Evolutionary conservation across 2,329 filamentous ascomycete species (phyloP).

Genomic region (Colletotrichum phormii): DNA sequence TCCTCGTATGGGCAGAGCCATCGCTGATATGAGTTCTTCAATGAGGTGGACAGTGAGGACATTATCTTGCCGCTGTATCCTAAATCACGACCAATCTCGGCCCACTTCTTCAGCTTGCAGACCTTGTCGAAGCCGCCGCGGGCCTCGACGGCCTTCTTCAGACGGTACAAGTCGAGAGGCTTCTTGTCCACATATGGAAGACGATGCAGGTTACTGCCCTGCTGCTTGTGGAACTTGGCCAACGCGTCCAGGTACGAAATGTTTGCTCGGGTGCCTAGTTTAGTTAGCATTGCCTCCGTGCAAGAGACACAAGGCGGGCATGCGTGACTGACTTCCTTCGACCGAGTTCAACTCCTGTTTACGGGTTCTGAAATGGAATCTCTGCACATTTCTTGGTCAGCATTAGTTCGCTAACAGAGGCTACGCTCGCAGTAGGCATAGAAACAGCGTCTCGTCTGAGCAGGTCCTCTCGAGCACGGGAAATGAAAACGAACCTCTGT

Average conservation of each 20-base stretch:
- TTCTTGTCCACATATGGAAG: constrained; percentile 98
- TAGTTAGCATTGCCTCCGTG: constrained; percentile 47
- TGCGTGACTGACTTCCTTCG: constrained; percentile 83
- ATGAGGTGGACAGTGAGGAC: constrained; percentile 96
- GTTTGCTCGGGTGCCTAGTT: constrained; percentile 88
- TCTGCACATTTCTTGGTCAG: constrained; percentile 60
- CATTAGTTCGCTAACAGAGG: background rate
- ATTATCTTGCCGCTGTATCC: constrained; percentile 99
- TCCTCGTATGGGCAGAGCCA: constrained; percentile 98
- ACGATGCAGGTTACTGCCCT: constrained; percentile 92
- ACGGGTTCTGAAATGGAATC: constrained; percentile 95
- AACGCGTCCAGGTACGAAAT: constrained; percentile 96
- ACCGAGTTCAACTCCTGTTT: constrained; percentile 98
- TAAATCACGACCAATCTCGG: constrained; percentile 94
- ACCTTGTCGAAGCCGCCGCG: constrained; percentile 96
- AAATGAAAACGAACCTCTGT: constrained; percentile 76
- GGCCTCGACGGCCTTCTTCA: constrained; percentile 96
- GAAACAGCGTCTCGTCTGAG: background rate
- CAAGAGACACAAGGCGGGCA: background rate
- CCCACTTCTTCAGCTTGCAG: constrained; percentile 99
- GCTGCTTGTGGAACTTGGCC: constrained; percentile 95
- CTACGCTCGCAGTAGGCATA: background rate
- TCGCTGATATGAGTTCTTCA: constrained; percentile 98
- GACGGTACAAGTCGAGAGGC: constrained; percentile 91
- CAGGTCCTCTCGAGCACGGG: no score